Percentiles rank a stretch among this genome's conserved stretches.
Conservation (phyloP, 2,329 filamentous ascomycete genomes). For the Lasiodiplodia theobromae region DNA sequence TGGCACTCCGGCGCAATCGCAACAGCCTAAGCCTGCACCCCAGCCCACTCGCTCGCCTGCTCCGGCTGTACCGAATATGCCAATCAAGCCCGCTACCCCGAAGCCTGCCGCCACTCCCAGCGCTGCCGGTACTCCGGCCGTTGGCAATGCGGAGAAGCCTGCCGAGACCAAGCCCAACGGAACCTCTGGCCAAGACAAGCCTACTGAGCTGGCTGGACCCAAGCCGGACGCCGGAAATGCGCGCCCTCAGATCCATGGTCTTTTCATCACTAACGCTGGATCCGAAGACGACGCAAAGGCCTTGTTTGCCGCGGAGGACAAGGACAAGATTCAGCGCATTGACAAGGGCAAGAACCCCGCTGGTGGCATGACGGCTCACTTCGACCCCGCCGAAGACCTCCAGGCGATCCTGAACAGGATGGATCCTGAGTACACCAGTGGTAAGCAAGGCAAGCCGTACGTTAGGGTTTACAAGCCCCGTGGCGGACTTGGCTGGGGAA, state of each 20-base stretch:
- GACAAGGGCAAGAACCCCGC: constrained; percentile 70
- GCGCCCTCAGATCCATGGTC: constrained; percentile 71
- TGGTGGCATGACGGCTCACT: constrained; percentile 81
- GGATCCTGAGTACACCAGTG: constrained; percentile 75
- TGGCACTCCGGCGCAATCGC: constrained; percentile 48
- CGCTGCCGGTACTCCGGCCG: constrained; percentile 34
- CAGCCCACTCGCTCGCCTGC: constrained; percentile 51
- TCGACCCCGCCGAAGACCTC: constrained; percentile 80
- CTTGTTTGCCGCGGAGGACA: constrained; percentile 84
- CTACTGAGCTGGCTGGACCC: constrained; percentile 41
- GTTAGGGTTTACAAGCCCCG: constrained; percentile 82
- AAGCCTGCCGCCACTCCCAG: constrained; percentile 50
- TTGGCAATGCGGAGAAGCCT: constrained; percentile 44
- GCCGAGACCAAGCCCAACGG: constrained; percentile 60
- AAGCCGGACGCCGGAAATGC: constrained; percentile 59
- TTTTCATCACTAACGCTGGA: constrained; percentile 89
- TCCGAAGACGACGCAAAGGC: constrained; percentile 83
- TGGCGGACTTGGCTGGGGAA: constrained; percentile 64
- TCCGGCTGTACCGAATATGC: constrained; percentile 51
- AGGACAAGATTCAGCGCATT: constrained; percentile 73
- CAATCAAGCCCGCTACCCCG: constrained; percentile 59
- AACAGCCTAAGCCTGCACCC: constrained; percentile 45
- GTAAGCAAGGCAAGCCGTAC: constrained; percentile 78
- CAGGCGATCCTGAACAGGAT: constrained; percentile 78
- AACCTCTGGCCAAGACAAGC: constrained; percentile 50